These are phyloP conservation scores for Myrmaecium sp. DNA, from an alignment of 2,329 filamentous ascomycete species.

Conservation along the genomic window DNA sequence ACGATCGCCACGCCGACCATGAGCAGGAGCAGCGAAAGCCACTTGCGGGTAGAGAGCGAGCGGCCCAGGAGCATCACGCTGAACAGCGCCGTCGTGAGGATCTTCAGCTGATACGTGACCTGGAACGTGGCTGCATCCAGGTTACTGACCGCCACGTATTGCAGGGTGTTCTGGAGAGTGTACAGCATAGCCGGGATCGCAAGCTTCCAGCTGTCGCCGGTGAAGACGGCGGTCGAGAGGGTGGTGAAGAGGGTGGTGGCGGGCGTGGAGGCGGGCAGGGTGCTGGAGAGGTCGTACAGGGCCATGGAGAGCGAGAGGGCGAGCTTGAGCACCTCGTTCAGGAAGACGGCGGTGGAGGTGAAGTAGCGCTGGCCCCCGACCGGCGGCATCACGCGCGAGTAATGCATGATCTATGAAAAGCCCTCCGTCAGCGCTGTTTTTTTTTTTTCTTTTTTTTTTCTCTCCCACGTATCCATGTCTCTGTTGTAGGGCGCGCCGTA, in stretches of 20 bases:
- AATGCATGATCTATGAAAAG: conserved; percentile 63
- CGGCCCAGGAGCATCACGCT: conserved; percentile 62
- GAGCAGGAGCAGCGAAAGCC: conserved; percentile 63
- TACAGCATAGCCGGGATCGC: conserved; percentile 79
- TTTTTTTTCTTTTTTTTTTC: background rate
- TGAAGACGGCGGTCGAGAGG: conserved; percentile 67
- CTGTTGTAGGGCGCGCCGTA: conserved; percentile 4
- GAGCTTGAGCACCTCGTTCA: conserved; percentile 86
- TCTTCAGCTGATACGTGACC: conserved; percentile 86
- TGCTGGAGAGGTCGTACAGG: conserved; percentile 70
- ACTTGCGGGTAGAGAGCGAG: conserved; percentile 54
- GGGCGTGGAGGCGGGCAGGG: conserved; percentile 60
- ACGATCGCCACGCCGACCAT: conserved; percentile 73
- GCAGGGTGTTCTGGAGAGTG: conserved; percentile 81
- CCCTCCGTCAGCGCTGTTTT: conserved; percentile 2
- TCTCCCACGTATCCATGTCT: conserved; percentile 1
- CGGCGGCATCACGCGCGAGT: conserved; percentile 84
- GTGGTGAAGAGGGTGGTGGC: conserved; percentile 66
- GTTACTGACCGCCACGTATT: conserved; percentile 84
- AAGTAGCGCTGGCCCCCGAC: conserved; percentile 74
- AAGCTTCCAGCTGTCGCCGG: conserved; percentile 85
- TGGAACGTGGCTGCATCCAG: conserved; percentile 87
- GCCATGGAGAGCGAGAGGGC: conserved; percentile 72
- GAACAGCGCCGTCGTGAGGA: conserved; percentile 77
- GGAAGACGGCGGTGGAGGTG: conserved; percentile 81